A percentile compares a stretch with the other conserved stretches of the same genome.
These are phyloP conservation scores for Tylopilus sp. DNA, from an alignment of 768 basidiomycete genomes.

Conservation along the genomic window DNA sequence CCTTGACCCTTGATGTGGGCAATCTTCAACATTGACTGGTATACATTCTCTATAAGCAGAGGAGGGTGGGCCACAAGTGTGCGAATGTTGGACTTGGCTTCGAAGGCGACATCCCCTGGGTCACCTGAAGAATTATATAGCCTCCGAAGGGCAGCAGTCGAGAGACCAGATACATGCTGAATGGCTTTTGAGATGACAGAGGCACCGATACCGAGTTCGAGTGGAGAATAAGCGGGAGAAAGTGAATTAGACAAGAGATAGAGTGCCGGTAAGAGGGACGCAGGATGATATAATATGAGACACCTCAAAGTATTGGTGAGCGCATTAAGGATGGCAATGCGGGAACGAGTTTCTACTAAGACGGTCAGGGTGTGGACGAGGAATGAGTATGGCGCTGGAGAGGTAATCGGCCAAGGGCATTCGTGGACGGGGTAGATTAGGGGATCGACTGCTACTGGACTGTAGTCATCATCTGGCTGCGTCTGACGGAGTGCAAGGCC, in stretches of 20 bases:
- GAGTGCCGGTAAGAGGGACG: constrained; percentile 69
- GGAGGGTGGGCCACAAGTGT: constrained; percentile 73
- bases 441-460: constrained; percentile 44
- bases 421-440: constrained; percentile 39
- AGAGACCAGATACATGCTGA: constrained; percentile 69
- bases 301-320: constrained; percentile 74
- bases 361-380: constrained; percentile 60
- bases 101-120: constrained; percentile 84
- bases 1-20: constrained; percentile 69
- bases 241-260: constrained; percentile 83
- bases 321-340: constrained; percentile 63
- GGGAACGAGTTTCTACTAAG: constrained; percentile 66
- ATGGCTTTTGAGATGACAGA: constrained; percentile 68
- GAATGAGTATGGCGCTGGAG: constrained; percentile 64
- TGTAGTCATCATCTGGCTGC: constrained; percentile 27
- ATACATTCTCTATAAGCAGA: constrained; percentile 61
- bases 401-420: constrained; percentile 40
- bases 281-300: constrained; percentile 60
- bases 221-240: constrained; percentile 65
- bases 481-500: constrained; percentile 22
- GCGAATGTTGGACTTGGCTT: constrained; percentile 72
- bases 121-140: constrained; percentile 78
- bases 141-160: constrained; percentile 51
- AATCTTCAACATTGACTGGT: constrained; percentile 64
- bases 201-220: constrained; percentile 68